A percentile compares a stretch with the other conserved stretches of the same genome.
phyloP scores from a whole-genome alignment of 2,329 filamentous ascomycete species.

The Aureobasidium sp. region DNA sequence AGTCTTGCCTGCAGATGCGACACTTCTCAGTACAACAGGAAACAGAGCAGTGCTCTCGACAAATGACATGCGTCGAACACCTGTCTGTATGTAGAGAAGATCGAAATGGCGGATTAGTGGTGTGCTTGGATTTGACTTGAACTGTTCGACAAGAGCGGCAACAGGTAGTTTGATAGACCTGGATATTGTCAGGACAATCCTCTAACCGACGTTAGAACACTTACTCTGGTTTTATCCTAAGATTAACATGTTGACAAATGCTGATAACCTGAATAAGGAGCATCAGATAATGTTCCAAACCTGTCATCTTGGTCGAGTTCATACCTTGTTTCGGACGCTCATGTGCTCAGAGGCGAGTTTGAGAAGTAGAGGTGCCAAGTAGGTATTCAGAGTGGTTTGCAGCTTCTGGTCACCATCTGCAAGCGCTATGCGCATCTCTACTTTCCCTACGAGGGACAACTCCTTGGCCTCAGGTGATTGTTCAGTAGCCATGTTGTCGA shows the following conservation, averaged over 20 bases:
- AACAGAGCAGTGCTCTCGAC: conserved; percentile 63
- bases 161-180: conserved; percentile 70
- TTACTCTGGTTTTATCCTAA: conserved; percentile 49
- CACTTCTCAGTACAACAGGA: conserved; percentile 59
- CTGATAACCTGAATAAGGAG: conserved; percentile 46
- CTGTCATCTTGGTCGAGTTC: background rate
- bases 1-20: conserved; percentile 47
- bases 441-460: conserved; percentile 72
- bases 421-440: conserved; percentile 75
- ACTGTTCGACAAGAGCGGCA: conserved; percentile 75
- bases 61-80: conserved; percentile 53
- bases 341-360: conserved; percentile 78
- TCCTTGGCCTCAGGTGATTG: conserved; percentile 55
- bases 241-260: conserved; percentile 64
- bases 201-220: conserved; percentile 18
- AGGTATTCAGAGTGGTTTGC: conserved; percentile 66
- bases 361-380: conserved; percentile 71
- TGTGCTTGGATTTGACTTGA: conserved; percentile 63
- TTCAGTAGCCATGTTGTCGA: conserved; percentile 21
- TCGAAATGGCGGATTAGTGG: conserved; percentile 80
- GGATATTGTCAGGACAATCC: conserved; percentile 4
- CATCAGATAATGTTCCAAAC: background rate
- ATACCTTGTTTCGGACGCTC: conserved; percentile 68
- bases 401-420: conserved; percentile 80
- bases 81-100: conserved; percentile 81